These are phyloP conservation scores for Monilinia fructigena DNA, from an alignment of 2,329 filamentous ascomycete genomes.

Conservation along the genomic window DNA sequence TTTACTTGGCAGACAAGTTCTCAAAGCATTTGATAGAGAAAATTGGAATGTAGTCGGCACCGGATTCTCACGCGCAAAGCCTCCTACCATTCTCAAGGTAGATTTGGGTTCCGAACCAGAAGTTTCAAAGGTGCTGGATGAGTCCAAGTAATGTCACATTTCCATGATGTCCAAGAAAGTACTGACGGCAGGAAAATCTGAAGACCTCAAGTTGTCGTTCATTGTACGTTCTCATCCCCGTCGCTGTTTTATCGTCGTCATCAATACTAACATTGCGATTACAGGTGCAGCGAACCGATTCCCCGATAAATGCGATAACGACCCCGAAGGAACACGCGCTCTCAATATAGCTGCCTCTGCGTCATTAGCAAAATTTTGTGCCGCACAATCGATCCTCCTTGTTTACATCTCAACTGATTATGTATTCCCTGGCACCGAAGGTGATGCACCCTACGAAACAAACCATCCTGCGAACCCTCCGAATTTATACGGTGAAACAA, in stretches of 20 bases:
- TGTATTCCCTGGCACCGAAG: constrained; percentile 69
- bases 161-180: constrained; percentile 18
- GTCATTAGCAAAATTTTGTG: constrained; percentile 64
- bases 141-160: constrained; percentile 50
- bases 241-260: not conserved
- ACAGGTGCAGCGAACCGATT: constrained; percentile 82
- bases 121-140: constrained; percentile 52
- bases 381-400: constrained; percentile 58
- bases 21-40: constrained; percentile 64
- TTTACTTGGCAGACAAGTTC: constrained; percentile 76
- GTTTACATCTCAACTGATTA: constrained; percentile 84
- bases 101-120: constrained; percentile 42
- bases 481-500: constrained; percentile 77
- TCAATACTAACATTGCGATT: constrained; percentile 11
- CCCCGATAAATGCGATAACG: constrained; percentile 78
- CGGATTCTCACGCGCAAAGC: constrained; percentile 71
- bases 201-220: constrained; percentile 75
- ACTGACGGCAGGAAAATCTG: constrained; percentile 28
- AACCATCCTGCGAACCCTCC: constrained; percentile 61
- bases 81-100: constrained; percentile 58
- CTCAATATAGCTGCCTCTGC: constrained; percentile 74
- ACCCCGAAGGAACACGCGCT: constrained; percentile 70
- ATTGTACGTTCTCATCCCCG: constrained; percentile 57
- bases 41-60: constrained; percentile 72
- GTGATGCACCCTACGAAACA: constrained; percentile 81